These are phyloP conservation scores for Aspergillus conjunctus DNA, from an alignment of 495 filamentous ascomycete genomes.

Conservation along the genomic window DNA sequence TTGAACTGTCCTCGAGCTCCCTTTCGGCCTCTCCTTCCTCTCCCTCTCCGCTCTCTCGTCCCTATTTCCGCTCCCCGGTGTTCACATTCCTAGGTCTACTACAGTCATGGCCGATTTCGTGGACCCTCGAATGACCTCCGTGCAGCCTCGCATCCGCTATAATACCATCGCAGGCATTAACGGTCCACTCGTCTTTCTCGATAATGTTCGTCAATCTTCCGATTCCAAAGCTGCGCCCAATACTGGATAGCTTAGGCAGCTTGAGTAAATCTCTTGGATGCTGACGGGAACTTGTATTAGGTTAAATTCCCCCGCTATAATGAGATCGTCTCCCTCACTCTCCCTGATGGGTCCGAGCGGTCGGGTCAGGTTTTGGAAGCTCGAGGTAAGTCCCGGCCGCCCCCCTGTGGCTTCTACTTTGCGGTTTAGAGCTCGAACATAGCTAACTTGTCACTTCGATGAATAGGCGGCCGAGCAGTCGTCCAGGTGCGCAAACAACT, in stretches of 20 bases:
- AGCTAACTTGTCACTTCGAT: slow-evolving; percentile 20
- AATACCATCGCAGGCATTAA: slow-evolving; percentile 99
- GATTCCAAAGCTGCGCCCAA: neutral
- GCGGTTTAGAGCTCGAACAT: neutral
- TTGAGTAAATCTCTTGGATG: neutral
- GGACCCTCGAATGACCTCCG: slow-evolving; percentile 79
- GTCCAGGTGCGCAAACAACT: slow-evolving; percentile 66
- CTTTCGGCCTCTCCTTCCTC: neutral
- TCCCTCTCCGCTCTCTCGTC: neutral
- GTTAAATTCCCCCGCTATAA: slow-evolving; percentile 98
- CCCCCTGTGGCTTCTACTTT: slow-evolving; percentile 5
- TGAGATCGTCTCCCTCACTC: slow-evolving; percentile 94
- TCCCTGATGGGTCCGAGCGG: slow-evolving; percentile 92
- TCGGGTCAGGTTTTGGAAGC: slow-evolving; percentile 97
- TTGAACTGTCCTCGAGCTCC: slow-evolving; percentile 9
- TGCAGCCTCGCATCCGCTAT: slow-evolving; percentile 88
- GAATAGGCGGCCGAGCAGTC: slow-evolving; percentile 80
- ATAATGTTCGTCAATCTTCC: slow-evolving; percentile 65
- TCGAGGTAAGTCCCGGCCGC: slow-evolving; percentile 62
- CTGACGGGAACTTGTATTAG: slow-evolving; percentile 39
- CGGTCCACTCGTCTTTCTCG: slow-evolving; percentile 94
- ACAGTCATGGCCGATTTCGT: slow-evolving; percentile 60
- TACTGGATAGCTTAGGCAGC: neutral
- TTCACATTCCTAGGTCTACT: slow-evolving; percentile 8
- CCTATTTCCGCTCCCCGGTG: neutral